Percentiles rank a stretch among this genome's conserved stretches.
Conservation (phyloP, 129 eudicot species). For the Chrysanthemum lavandulifolium region DNA sequence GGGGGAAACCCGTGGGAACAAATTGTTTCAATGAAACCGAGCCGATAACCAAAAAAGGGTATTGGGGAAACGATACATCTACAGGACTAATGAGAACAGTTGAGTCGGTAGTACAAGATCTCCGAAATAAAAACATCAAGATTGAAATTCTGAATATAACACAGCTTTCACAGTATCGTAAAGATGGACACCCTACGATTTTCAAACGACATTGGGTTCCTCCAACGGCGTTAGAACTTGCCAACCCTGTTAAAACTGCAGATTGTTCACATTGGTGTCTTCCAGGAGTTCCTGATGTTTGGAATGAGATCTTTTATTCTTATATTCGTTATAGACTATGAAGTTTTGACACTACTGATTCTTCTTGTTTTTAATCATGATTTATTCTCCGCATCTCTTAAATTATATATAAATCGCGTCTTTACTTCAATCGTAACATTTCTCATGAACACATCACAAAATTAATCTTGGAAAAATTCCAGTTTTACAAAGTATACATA, state of each 20-base stretch:
- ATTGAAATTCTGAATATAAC: slow-evolving; percentile 58
- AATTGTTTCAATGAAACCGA: slow-evolving; percentile 65
- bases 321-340: slow-evolving; percentile 33
- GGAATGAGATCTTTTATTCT: slow-evolving; percentile 63
- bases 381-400: too few species aligned
- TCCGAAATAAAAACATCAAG: slow-evolving; percentile 45
- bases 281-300: slow-evolving; percentile 74
- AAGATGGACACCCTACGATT: slow-evolving; percentile 74
- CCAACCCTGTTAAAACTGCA: slow-evolving; percentile 40
- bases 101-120: slow-evolving; percentile 40
- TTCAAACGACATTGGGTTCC: slow-evolving; percentile 52
- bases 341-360: neutral
- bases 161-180: slow-evolving; percentile 67
- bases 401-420: too few species aligned
- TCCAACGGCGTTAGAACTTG: slow-evolving; percentile 34
- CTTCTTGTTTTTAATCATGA: too few species aligned
- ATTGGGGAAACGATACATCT: slow-evolving; percentile 50
- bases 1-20: slow-evolving; percentile 42
- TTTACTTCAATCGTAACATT: too few species aligned
- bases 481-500: too few species aligned
- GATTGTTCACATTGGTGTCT: slow-evolving; percentile 89
- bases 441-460: too few species aligned
- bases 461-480: too few species aligned
- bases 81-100: slow-evolving; percentile 46
- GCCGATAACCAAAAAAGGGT: slow-evolving; percentile 44